phyloP scores from a whole-genome alignment of 1,284 basidiomycete species.

The Cutaneotrichosporon dermatis region DNA sequence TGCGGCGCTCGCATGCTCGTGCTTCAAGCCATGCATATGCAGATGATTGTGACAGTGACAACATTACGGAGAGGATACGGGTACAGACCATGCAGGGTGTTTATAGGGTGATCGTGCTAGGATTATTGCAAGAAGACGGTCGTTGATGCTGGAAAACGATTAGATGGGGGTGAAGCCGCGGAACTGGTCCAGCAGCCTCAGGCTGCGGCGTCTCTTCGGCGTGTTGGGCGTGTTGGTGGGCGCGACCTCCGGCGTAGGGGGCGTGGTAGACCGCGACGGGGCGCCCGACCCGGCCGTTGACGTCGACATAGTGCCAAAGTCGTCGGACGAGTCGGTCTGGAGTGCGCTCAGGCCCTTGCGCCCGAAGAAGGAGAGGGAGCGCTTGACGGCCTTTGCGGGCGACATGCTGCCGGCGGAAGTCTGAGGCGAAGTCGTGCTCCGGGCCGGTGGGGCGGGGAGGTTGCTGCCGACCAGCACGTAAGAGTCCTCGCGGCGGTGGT shows the following conservation, averaged over 20 bases:
- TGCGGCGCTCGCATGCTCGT: background rate
- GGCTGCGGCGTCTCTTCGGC: constrained; percentile 13
- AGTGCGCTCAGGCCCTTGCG: constrained; percentile 1
- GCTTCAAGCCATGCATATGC: constrained; percentile 1
- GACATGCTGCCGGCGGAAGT: background rate
- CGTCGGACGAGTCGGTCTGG: background rate
- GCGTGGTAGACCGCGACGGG: background rate
- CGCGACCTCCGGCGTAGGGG: background rate
- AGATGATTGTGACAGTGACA: constrained; percentile 2
- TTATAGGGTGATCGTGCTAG: background rate
- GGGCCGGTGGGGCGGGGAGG: background rate
- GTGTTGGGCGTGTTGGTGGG: background rate
- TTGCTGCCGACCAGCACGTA: background rate
- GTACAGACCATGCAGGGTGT: constrained; percentile 1
- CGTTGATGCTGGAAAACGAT: too few species aligned
- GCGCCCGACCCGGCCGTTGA: background rate
- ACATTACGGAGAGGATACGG: background rate
- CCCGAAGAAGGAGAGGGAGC: constrained; percentile 12
- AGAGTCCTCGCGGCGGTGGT: background rate
- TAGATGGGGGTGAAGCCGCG: constrained; percentile 16
- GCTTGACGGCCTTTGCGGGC: background rate
- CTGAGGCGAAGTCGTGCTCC: background rate
- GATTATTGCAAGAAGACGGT: background rate
- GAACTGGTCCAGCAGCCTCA: constrained; percentile 15
- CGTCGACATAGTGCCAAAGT: background rate